Base-by-base conservation (phyloP, 2,329 filamentous ascomycete species). In the Sclerotinia glacialis region DNA sequence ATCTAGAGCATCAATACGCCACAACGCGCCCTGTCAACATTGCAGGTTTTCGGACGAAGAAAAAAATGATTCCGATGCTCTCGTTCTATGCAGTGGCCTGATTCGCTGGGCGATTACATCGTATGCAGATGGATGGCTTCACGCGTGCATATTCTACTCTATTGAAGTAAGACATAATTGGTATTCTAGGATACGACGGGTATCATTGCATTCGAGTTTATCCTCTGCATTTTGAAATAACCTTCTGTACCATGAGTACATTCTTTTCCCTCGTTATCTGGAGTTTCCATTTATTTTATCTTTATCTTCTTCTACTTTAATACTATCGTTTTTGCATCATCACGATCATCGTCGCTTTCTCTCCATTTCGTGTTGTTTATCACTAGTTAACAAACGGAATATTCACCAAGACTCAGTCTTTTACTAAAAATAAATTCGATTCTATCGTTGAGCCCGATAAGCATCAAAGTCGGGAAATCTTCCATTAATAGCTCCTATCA, bases 311-410 rank as follows among this genome's bases (percentile, higher is more conserved):
- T 26, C 44, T 31, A 2, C 21, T 40, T 31, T 31, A 14, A 5
- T 44, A n/a, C 40, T 31, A 16, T 58, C 26, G 40, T 60, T 42
- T 52, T 49, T 28, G 47, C 54, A n/a, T 42, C 40, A 11, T 18
- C 60, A 40, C 47, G 12, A 65, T 23, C 62, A n/a, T 26, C 42
- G 52, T 65, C 63, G 63, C 53, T 65, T 65, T 58, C 53, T 28
- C 53, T 21, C 21, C 42, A 50, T 37, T n/a, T 40, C 42, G 16
- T 21, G 8, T 16, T 18, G 5, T 46, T n/a, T 14, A 58, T 46
- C 18, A 49, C 31, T 42, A 40, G 2, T 12, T 1, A 28, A 16
- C 7, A 6, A 28, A 53, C 8, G 28, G 16, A 58, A 40, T 16
- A n/a, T 42, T 16, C 18, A 53, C 12, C 9, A 58, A 11, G 2